A percentile compares a stretch with the other conserved stretches of the same genome.
Evolutionary conservation across 768 basidiomycete species (phyloP).

Genomic region (Hortiboletus flavorubellus): DNA sequence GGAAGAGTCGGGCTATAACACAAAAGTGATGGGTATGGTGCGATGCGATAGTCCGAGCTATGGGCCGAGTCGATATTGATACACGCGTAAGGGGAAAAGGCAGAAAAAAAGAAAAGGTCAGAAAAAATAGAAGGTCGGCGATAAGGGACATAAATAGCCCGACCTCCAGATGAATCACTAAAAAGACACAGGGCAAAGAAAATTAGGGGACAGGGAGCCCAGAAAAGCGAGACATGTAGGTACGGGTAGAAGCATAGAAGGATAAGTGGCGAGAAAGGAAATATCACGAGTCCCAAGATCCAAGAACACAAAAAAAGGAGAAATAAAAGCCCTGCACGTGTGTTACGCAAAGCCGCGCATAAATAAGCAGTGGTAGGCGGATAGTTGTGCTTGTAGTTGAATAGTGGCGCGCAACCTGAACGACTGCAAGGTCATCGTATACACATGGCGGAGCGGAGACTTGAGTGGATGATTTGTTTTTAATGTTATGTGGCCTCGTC

Average conservation of each 20-base stretch:
- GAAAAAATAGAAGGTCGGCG: conserved; percentile 1
- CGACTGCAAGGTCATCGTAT: conserved; percentile 25
- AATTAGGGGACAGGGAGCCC: conserved; percentile 25
- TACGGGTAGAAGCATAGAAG: conserved; percentile 13
- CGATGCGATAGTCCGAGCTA: conserved; percentile 31
- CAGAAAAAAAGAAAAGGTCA: not conserved
- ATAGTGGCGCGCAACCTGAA: conserved; percentile 25
- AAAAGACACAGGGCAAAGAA: conserved; percentile 22
- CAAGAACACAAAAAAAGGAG: conserved; percentile 38
- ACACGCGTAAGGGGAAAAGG: conserved; percentile 14
- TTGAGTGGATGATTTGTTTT: conserved; percentile 23
- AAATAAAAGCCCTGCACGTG: conserved; percentile 27
- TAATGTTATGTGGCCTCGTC: conserved; percentile 31
- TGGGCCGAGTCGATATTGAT: conserved; percentile 34
- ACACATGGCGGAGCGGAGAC: conserved; percentile 33
- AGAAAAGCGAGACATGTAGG: conserved; percentile 20
- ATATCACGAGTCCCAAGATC: conserved; percentile 38
- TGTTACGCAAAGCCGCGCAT: conserved; percentile 25
- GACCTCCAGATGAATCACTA: conserved; percentile 22
- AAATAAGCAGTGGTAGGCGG: conserved; percentile 31
- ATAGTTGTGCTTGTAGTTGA: conserved; percentile 20
- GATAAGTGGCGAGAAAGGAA: conserved; percentile 11
- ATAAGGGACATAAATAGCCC: conserved; percentile 19
- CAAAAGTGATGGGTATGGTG: conserved; percentile 30
- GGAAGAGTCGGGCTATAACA: conserved; percentile 18